Conservation (phyloP, 192 early-diverging fungal genomes). For the Gigaspora rosea region DNA sequence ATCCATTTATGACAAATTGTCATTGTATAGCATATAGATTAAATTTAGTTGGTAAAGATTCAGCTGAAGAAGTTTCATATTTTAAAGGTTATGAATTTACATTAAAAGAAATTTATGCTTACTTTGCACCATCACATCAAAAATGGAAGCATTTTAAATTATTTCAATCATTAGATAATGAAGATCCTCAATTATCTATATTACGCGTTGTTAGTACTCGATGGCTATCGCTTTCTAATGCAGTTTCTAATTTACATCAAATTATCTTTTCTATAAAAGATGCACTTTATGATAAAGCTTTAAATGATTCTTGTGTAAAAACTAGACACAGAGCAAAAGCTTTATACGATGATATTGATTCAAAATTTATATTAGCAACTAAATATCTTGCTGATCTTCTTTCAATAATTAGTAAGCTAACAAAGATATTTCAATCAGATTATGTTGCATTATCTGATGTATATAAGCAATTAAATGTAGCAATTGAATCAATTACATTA, state of each 20-base stretch:
- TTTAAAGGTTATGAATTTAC: conserved; percentile 17
- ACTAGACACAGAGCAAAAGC: not conserved
- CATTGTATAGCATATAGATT: conserved; percentile 1
- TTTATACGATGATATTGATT: not conserved
- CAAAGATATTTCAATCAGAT: conserved; percentile 7
- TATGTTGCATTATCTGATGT: conserved; percentile 18
- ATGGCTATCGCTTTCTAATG: conserved; percentile 9
- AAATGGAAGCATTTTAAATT: not conserved
- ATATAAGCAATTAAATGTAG: not conserved
- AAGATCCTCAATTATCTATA: conserved; percentile 5
- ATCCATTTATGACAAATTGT: conserved; percentile 15
- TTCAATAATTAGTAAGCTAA: not conserved
- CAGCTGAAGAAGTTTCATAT: not conserved
- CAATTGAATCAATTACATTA: conserved; percentile 18
- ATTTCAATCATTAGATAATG: not conserved
- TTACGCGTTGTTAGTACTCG: not conserved
- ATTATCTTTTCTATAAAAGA: conserved; percentile 18
- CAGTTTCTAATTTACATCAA: conserved; percentile 17
- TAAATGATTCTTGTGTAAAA: not conserved
- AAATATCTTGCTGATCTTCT: conserved; percentile 20
- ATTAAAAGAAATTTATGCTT: conserved; percentile 9
- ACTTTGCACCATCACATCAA: not conserved
- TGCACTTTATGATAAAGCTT: conserved; percentile 2
- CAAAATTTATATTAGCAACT: conserved; percentile 4
- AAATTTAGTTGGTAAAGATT: not conserved